phyloP scores from a whole-genome alignment of 768 basidiomycete species.

The Trametes cubensis region DNA sequence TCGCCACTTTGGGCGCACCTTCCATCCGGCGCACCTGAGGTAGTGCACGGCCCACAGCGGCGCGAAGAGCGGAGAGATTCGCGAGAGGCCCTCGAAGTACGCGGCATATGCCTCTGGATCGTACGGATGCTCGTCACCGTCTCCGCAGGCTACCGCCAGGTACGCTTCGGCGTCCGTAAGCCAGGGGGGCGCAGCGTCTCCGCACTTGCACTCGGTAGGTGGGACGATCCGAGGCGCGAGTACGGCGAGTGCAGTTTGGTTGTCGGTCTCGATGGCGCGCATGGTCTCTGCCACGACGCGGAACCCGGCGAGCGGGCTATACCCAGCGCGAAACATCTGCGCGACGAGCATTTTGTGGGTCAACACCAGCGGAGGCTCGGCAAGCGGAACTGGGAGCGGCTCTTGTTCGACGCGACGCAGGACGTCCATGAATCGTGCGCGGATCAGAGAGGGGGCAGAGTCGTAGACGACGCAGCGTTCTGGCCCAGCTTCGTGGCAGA shows the following conservation, averaged over 20 bases:
- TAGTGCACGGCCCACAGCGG: slow-evolving; percentile 22
- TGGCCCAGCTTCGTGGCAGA: slow-evolving; percentile 32
- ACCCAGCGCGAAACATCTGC: slow-evolving; percentile 13
- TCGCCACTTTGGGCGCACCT: slow-evolving; percentile 23
- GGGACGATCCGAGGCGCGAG: slow-evolving; percentile 14
- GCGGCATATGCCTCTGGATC: slow-evolving; percentile 5
- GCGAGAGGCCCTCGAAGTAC: slow-evolving; percentile 8
- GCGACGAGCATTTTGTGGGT: slow-evolving; percentile 14
- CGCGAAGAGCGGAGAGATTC: slow-evolving; percentile 5
- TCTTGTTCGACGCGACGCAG: slow-evolving; percentile 8
- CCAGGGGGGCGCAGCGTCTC: background rate
- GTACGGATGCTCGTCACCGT: slow-evolving; percentile 19
- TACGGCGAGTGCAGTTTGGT: slow-evolving; percentile 16
- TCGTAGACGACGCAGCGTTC: slow-evolving; percentile 31
- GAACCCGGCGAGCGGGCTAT: slow-evolving; percentile 13
- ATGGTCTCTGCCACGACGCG: slow-evolving; percentile 13
- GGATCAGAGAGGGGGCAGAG: slow-evolving; percentile 22
- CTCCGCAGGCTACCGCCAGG: slow-evolving; percentile 22
- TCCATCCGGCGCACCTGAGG: slow-evolving; percentile 24
- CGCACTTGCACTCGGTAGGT: slow-evolving; percentile 18
- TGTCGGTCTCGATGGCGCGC: slow-evolving; percentile 16
- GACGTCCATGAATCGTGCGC: slow-evolving; percentile 22
- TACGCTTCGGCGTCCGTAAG: slow-evolving; percentile 12
- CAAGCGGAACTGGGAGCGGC: slow-evolving; percentile 17
- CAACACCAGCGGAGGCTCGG: slow-evolving; percentile 18